A percentile compares a stretch with the other conserved stretches of the same genome.
Evolutionary conservation across 2,329 filamentous ascomycete genomes (phyloP).

Genomic region (Fusarium domesticum): DNA sequence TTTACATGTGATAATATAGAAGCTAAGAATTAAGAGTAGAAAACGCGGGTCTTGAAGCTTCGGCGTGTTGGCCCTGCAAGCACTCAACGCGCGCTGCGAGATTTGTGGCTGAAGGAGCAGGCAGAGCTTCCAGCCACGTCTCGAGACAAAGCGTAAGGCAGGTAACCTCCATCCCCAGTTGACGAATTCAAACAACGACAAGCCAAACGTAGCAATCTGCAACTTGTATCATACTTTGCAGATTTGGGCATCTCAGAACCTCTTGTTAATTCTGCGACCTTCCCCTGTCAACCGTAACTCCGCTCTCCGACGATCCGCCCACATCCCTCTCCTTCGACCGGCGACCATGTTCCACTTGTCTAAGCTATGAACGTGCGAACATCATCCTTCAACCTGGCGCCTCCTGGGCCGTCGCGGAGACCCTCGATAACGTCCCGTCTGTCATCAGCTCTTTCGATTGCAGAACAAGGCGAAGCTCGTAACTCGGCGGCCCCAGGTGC

Average conservation of each 20-base stretch:
- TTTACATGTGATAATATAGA: no score
- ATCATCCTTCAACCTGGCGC: slow-evolving; percentile 45
- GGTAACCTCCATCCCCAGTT: no score
- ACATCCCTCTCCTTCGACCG: not conserved
- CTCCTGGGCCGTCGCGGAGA: slow-evolving; percentile 42
- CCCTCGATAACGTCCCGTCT: slow-evolving; percentile 63
- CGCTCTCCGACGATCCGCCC: not conserved
- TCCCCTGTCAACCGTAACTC: no score
- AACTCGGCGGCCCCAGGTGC: slow-evolving; percentile 53
- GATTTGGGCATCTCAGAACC: no score
- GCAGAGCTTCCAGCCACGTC: slow-evolving; percentile 25
- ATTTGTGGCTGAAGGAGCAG: not conserved
- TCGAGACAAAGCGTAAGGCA: not conserved
- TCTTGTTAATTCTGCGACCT: no score
- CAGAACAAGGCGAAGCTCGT: slow-evolving; percentile 59
- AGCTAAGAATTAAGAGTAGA: not conserved
- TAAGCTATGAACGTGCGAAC: slow-evolving; percentile 50
- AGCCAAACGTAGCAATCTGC: no score
- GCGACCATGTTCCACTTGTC: slow-evolving; percentile 40
- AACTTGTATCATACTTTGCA: no score
- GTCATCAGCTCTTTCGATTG: slow-evolving; percentile 63
- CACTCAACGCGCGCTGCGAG: slow-evolving; percentile 28
- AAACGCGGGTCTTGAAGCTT: not conserved
- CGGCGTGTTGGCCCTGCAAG: slow-evolving; percentile 18
- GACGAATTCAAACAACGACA: no score